Conservation (phyloP, 164 flowering plant genomes). For the Liquidambar formosana region DNA sequence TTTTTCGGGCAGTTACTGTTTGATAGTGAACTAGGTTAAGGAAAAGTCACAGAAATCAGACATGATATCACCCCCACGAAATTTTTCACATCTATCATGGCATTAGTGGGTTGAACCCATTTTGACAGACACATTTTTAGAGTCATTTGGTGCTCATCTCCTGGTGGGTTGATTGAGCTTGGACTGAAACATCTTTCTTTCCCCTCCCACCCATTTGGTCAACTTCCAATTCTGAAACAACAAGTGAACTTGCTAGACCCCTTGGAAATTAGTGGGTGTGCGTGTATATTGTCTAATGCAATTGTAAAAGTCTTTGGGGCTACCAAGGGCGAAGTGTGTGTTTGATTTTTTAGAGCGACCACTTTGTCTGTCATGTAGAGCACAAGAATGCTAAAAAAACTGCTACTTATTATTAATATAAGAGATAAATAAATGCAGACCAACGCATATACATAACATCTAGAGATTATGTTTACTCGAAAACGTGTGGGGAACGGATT, state of each 20-base stretch:
- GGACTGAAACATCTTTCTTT: no score
- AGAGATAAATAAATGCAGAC: slow-evolving; percentile 17
- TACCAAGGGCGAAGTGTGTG: no score
- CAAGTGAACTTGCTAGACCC: background rate
- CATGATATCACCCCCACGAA: no score
- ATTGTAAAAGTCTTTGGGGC: background rate
- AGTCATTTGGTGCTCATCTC: background rate
- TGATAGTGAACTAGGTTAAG: no score
- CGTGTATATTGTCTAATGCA: background rate
- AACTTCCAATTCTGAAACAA: background rate
- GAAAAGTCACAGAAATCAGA: no score
- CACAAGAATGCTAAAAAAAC: background rate
- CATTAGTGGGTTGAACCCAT: no score
- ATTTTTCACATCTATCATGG: no score
- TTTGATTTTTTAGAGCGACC: no score
- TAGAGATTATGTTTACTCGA: slow-evolving; percentile 11
- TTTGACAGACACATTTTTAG: background rate
- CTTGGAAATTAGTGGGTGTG: background rate
- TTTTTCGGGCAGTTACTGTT: no score
- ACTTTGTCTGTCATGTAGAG: no score
- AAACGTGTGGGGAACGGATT: slow-evolving; percentile 13
- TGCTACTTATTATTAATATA: slow-evolving; percentile 12
- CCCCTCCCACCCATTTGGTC: background rate
- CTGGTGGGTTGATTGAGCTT: background rate
- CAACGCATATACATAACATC: background rate